Evolutionary conservation across 805 yeast genomes (phyloP).

Genomic region (Saccharomyces paradoxus): DNA sequence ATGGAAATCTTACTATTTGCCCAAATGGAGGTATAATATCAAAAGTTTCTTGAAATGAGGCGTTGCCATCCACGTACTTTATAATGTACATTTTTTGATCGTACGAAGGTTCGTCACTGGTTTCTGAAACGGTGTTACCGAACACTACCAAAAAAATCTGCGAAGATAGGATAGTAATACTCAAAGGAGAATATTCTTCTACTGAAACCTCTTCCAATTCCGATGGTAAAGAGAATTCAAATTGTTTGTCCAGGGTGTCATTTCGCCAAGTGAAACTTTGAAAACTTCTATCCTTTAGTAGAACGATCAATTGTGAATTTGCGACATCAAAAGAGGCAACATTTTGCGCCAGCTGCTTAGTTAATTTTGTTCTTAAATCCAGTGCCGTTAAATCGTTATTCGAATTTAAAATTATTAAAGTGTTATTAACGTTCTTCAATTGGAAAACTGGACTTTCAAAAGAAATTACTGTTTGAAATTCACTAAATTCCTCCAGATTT

Average conservation of each 20-base stretch:
- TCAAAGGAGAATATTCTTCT: conserved; percentile 27
- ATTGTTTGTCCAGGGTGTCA: not conserved
- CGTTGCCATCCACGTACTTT: not conserved
- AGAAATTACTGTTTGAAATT: not conserved
- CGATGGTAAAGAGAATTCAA: conserved; percentile 20
- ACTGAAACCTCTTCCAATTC: conserved; percentile 22
- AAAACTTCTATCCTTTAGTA: not conserved
- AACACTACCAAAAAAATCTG: conserved; percentile 19
- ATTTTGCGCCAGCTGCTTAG: not conserved
- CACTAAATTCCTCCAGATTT: conserved; percentile 3
- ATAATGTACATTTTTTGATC: conserved; percentile 25
- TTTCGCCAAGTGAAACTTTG: not conserved
- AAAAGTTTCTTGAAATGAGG: conserved; percentile 27
- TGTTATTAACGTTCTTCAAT: conserved; percentile 1
- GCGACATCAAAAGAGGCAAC: conserved; percentile 13
- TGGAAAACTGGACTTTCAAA: conserved; percentile 2
- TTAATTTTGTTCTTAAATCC: not conserved
- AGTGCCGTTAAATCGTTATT: conserved; percentile 2
- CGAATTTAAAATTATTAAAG: conserved; percentile 3
- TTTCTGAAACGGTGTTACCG: conserved; percentile 23
- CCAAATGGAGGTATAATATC: conserved; percentile 50
- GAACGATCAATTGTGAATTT: not conserved
- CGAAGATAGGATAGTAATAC: conserved; percentile 16
- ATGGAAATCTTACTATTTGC: conserved; percentile 38
- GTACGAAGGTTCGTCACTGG: conserved; percentile 19